Base-by-base conservation (phyloP, 352 stramenopile species). In the Halophytophthora polymorphica region DNA sequence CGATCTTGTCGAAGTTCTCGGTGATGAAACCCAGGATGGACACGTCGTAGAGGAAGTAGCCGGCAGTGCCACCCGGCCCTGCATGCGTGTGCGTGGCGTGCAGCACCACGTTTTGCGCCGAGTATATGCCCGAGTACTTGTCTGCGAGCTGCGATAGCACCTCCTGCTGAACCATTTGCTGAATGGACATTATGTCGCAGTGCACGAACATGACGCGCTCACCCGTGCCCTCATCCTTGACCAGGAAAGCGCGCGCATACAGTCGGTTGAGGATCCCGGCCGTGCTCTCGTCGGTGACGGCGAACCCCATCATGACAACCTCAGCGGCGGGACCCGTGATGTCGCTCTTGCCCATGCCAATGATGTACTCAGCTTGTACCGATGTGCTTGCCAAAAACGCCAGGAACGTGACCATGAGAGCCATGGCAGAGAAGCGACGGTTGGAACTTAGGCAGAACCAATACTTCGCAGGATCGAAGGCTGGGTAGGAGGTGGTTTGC, bases 81-180 rank as follows among this genome's bases (percentile, higher is more conserved):
- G 75, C 81, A 55, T 96, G 86, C n/a, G 85, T 94, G 63, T 96
- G 86, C 3, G 80, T 93, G 21, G 80, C 84, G 50, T 79, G 80
- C 1, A 95, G 67, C n/a, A 76, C 60, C 12, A 91, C 62, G 54
- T 90, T 93, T 45, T 88, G 71, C 40, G 69, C 71, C 1, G 64
- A 64, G 71, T 83, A 83, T 14, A 77, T 8, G 8, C 67, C 53
- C 25, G 31, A 47, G 39, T 77, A 83, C 35, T 71, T 77, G 53
- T n/a, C 42, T 18, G 43, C 47, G 21, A 84, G 58, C 36, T 81
- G 25, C 17, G 55, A 48, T 12, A 84, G 55, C 23, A 82, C 73
- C 40, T 84, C 66, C 31, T 81, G 66, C 36, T 84, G 73, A 21
- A 77, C 71, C 11, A 84, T 51, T 42, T 84, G 70, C 58, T 76